phyloP scores from a whole-genome alignment of 176 grass and related monocot genomes.

The Carex parvula region DNA sequence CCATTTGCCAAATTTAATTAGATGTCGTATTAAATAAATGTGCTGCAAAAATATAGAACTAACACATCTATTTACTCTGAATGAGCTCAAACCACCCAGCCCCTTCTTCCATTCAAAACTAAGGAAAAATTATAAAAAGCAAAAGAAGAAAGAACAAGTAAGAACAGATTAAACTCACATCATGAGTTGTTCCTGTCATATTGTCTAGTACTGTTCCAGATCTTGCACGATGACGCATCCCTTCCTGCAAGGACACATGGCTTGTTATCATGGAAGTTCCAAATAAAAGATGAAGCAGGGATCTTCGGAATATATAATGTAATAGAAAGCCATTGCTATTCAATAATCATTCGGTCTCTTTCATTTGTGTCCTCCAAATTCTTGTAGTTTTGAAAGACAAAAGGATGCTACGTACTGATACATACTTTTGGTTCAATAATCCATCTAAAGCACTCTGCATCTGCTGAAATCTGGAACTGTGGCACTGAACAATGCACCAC shows the following conservation, averaged over 20 bases:
- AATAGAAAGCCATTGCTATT: background rate
- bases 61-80: background rate
- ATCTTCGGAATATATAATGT: background rate
- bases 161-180: background rate
- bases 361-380: background rate
- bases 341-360: background rate
- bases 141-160: background rate
- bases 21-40: background rate
- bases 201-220: background rate
- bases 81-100: background rate
- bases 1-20: background rate
- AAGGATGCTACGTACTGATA: background rate
- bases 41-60: background rate
- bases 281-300: background rate
- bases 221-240: background rate
- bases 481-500: background rate
- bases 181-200: too few relatives aligned
- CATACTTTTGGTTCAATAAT: background rate
- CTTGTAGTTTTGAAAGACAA: background rate
- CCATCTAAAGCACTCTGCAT: background rate
- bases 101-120: background rate
- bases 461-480: background rate
- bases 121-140: background rate
- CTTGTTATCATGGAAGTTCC: background rate
- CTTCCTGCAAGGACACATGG: background rate